Percentiles rank a stretch among this genome's conserved stretches.
Evolutionary conservation across 2,329 filamentous ascomycete genomes (phyloP).

Genomic region (Teratosphaeria zuluensis): DNA sequence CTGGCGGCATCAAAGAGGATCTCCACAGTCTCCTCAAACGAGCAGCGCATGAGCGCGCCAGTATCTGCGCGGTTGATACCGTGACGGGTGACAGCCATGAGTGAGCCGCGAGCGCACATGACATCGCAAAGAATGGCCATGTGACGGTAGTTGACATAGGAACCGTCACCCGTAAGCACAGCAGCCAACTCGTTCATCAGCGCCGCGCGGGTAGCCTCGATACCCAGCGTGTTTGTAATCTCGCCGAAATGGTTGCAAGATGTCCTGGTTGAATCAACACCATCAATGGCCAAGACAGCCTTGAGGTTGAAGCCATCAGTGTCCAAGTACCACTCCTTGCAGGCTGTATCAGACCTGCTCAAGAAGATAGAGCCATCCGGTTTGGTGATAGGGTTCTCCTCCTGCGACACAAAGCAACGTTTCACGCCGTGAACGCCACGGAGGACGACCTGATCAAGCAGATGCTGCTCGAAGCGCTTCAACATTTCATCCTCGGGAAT

Average conservation of each 20-base stretch:
- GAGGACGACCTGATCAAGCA: constrained; percentile 82
- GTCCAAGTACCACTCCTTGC: constrained; percentile 91
- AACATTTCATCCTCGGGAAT: constrained; percentile 81
- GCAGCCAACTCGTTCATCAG: constrained; percentile 81
- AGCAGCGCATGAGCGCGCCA: constrained; percentile 97
- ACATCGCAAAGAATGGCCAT: constrained; percentile 91
- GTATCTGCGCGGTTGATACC: constrained; percentile 98
- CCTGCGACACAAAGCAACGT: constrained; percentile 84
- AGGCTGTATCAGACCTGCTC: constrained; percentile 62
- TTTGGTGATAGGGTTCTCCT: constrained; percentile 56
- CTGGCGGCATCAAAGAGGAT: constrained; percentile 94
- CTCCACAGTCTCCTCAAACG: constrained; percentile 97
- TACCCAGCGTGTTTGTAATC: constrained; percentile 88
- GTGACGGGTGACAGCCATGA: constrained; percentile 94
- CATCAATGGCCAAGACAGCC: constrained; percentile 74
- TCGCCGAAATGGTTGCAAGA: constrained; percentile 96
- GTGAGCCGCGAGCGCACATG: constrained; percentile 89
- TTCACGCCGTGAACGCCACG: constrained; percentile 85
- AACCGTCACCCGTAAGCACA: constrained; percentile 96
- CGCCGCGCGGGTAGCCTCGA: constrained; percentile 82
- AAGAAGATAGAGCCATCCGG: constrained; percentile 64
- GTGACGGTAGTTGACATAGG: constrained; percentile 98
- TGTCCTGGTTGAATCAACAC: constrained; percentile 76
- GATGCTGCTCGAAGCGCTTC: constrained; percentile 81
- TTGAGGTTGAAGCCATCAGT: constrained; percentile 83